Evolutionary conservation across 1,284 basidiomycete genomes (phyloP), one percentile per base, ranked within the genome.

Genomic region (Stygiomarasmius scandens): DNA sequence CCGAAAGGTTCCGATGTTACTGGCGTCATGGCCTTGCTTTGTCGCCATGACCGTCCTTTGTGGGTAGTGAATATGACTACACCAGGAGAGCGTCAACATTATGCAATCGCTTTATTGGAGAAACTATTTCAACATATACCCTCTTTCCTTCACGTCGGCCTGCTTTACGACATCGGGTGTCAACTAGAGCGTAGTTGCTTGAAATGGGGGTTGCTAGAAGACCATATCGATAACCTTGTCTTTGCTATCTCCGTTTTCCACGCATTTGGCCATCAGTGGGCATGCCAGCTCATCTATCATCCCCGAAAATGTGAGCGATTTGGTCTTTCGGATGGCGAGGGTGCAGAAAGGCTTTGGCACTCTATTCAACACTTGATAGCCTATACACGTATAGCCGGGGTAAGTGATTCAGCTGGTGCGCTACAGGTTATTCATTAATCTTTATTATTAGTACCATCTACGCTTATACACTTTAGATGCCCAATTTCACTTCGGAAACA

Each of bases 181-280:
- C 58, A 52, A 16, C 19, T 52, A 24, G 27, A 52, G 12, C 9
- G 50, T 16, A 52, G 32, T n/a, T 52, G 50, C 19, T 6, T 52
- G 14, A 64, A 66, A 43, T 67, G 62, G 61, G 58, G 54, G 11
- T 64, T 66, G 24, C 58, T 70, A 0, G 44, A 47, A 3, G 38
- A 54, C 3, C 58, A 57, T 53, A 23, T 56, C 1, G 29, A 52
- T 14, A 63, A 60, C 5, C 38, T 71, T 10, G 32, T 55, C 0
- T 69, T 65, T 36, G 64, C 51, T 20, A 61, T 67, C 2, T 64
- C 68, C 0, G 64, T 69, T 14, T 68, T 71, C 49, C 70, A 71
- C 54, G 68, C 68, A 9, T 71, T 67, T 49, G 66, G 66, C 2
- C 69, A 72, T 46, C 58, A 64, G 20, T 71, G 67, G 68, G 41